phyloP scores from a whole-genome alignment of 2,329 filamentous ascomycete genomes.

The Aspergillus neoniger region DNA sequence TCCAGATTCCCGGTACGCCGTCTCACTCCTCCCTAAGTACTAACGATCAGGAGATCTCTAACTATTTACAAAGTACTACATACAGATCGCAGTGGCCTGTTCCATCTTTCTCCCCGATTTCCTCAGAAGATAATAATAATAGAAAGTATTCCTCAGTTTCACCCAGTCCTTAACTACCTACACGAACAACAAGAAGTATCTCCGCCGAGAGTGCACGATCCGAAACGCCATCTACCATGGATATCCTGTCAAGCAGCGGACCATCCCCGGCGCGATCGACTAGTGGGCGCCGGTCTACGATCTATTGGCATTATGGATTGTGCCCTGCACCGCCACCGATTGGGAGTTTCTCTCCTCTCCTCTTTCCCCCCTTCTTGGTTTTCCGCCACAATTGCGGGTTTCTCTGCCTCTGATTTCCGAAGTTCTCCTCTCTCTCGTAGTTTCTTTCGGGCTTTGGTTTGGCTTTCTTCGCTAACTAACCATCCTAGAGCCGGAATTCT shows the following conservation, averaged over 20 bases:
- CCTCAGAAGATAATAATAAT: too few relatives aligned
- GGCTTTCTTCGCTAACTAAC: too few relatives aligned
- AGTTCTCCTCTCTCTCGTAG: not conserved
- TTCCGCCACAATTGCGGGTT: not conserved
- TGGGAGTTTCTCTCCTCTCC: not conserved
- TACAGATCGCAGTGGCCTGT: too few relatives aligned
- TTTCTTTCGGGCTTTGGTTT: not conserved
- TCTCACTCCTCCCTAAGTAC: too few relatives aligned
- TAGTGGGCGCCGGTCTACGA: conserved; percentile 12
- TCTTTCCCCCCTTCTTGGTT: too few relatives aligned
- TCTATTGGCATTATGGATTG: conserved; percentile 13
- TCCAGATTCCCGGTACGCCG: not conserved
- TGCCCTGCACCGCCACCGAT: conserved; percentile 18
- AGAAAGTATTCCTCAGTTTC: too few relatives aligned
- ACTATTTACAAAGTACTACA: too few relatives aligned
- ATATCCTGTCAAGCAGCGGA: not conserved
- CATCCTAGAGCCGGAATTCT: too few relatives aligned
- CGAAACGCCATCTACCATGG: not conserved
- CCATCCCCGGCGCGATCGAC: conserved; percentile 8
- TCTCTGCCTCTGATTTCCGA: conserved; percentile 6
- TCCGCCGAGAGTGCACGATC: not conserved
- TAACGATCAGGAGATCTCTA: too few relatives aligned
- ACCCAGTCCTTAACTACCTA: not conserved
- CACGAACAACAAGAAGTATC: not conserved
- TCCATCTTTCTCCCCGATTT: too few relatives aligned